These are phyloP conservation scores for Xanthoconium stramineum DNA, from an alignment of 768 basidiomycete genomes.

Conservation along the genomic window DNA sequence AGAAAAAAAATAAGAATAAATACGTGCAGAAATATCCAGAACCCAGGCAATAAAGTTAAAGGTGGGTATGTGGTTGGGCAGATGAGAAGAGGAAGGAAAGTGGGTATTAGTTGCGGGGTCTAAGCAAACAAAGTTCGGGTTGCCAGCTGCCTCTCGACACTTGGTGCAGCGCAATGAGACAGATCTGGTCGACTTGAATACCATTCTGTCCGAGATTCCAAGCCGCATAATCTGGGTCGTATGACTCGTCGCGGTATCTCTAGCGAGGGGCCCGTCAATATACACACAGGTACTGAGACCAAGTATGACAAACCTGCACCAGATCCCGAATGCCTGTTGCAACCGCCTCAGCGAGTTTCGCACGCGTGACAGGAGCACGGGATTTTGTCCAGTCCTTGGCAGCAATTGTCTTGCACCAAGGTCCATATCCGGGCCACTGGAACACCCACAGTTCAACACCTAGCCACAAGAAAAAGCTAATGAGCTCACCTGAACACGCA, in stretches of 20 bases:
- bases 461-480: not conserved
- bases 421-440: conserved; percentile 77
- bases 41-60: not conserved
- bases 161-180: conserved; percentile 72
- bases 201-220: conserved; percentile 28
- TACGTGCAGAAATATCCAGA: not conserved
- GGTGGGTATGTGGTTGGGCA: not conserved
- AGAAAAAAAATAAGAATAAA: not conserved
- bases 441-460: not conserved
- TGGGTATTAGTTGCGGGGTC: conserved; percentile 13
- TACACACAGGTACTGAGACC: not conserved
- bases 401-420: conserved; percentile 74
- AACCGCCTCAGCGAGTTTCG: conserved; percentile 71
- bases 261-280: conserved; percentile 11
- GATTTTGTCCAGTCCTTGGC: conserved; percentile 72
- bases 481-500: conserved; percentile 61
- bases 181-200: conserved; percentile 26
- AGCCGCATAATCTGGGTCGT: conserved; percentile 5
- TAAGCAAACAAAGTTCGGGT: conserved; percentile 56
- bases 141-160: conserved; percentile 83
- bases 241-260: conserved; percentile 11
- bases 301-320: conserved; percentile 42
- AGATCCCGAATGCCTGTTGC: conserved; percentile 69
- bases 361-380: conserved; percentile 69
- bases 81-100: not conserved